phyloP scores from a whole-genome alignment of 306 rosid species.

The Castanea crenata region DNA sequence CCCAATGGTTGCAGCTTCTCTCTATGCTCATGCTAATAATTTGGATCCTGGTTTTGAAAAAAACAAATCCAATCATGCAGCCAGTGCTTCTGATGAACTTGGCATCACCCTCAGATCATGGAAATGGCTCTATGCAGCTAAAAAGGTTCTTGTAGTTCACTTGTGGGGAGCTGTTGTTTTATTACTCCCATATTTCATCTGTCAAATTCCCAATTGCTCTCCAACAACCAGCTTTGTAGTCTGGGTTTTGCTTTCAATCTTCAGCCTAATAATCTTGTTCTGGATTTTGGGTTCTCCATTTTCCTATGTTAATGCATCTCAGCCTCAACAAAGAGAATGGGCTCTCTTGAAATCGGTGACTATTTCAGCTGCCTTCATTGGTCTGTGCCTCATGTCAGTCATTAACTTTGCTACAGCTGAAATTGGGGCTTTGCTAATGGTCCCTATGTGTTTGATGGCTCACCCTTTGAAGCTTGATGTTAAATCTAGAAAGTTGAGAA shows the following conservation, averaged over 20 bases:
- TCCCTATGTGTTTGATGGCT: constrained; percentile 77
- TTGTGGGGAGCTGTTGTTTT: constrained; percentile 81
- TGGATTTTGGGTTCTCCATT: constrained; percentile 53
- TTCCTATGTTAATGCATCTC: constrained; percentile 36
- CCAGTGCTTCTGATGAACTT: constrained; percentile 34
- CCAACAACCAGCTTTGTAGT: constrained; percentile 44
- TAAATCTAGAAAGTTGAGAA: constrained; percentile 40
- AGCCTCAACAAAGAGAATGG: constrained; percentile 54
- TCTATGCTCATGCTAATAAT: constrained; percentile 43
- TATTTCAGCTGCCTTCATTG: constrained; percentile 66
- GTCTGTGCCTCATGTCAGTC: constrained; percentile 87
- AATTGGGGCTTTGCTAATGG: constrained; percentile 75
- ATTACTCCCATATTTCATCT: constrained; percentile 66
- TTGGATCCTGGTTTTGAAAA: constrained; percentile 21
- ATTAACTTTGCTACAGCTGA: constrained; percentile 92
- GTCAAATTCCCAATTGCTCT: constrained; percentile 54
- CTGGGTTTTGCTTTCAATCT: constrained; percentile 63
- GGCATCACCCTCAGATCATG: constrained; percentile 46
- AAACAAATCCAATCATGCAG: constrained; percentile 33
- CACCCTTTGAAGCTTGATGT: constrained; percentile 75
- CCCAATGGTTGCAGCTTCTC: constrained; percentile 86
- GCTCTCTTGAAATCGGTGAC: constrained; percentile 82
- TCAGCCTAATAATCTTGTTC: constrained; percentile 48
- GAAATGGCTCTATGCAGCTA: constrained; percentile 81
- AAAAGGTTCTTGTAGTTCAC: constrained; percentile 67